A percentile compares a stretch with the other conserved stretches of the same genome.
Conservation (phyloP, 805 yeast species). For the Blastobotrys robertii region DNA sequence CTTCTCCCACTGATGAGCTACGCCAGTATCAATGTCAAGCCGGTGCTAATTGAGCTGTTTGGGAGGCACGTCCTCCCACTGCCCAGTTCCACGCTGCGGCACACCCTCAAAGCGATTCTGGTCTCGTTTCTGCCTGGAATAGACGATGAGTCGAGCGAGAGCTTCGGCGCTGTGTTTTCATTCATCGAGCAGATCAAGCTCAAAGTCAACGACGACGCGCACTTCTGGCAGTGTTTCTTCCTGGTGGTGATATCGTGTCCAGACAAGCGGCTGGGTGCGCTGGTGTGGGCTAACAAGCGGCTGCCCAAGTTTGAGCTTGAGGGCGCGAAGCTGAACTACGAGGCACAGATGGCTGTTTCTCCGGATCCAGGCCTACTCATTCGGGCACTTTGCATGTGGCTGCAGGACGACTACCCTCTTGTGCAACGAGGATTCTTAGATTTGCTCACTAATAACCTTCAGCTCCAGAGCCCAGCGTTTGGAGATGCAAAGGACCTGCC, state of each 20-base stretch:
- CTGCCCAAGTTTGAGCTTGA: slow-evolving; percentile 39
- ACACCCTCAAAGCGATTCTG: slow-evolving; percentile 57
- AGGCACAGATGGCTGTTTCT: slow-evolving; percentile 49
- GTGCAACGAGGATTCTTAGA: slow-evolving; percentile 88
- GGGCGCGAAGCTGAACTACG: slow-evolving; percentile 28
- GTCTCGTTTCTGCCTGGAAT: slow-evolving; percentile 75
- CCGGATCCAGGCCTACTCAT: slow-evolving; percentile 77
- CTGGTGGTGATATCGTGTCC: slow-evolving; percentile 66
- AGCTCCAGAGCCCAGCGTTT: slow-evolving; percentile 45
- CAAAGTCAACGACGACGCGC: slow-evolving; percentile 52
- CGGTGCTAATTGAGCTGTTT: slow-evolving; percentile 57
- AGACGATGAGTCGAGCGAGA: slow-evolving; percentile 87
- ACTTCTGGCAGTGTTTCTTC: slow-evolving; percentile 82
- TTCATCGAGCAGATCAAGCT: slow-evolving; percentile 51
- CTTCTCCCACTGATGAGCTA: slow-evolving; percentile 79
- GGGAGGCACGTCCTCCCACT: slow-evolving; percentile 43
- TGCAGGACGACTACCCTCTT: slow-evolving; percentile 56
- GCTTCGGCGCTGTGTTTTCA: slow-evolving; percentile 49
- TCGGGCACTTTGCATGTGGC: slow-evolving; percentile 62
- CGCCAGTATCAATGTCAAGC: slow-evolving; percentile 83
- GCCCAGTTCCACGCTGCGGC: slow-evolving; percentile 39
- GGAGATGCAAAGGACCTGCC: slow-evolving; percentile 46
- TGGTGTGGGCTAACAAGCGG: slow-evolving; percentile 59
- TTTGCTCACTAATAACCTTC: slow-evolving; percentile 56
- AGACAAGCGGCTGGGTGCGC: slow-evolving; percentile 75